Evolutionary conservation across 257 asterid genomes (phyloP), one percentile per base, ranked within the genome.

Genomic region (Nicotiana benthamiana): DNA sequence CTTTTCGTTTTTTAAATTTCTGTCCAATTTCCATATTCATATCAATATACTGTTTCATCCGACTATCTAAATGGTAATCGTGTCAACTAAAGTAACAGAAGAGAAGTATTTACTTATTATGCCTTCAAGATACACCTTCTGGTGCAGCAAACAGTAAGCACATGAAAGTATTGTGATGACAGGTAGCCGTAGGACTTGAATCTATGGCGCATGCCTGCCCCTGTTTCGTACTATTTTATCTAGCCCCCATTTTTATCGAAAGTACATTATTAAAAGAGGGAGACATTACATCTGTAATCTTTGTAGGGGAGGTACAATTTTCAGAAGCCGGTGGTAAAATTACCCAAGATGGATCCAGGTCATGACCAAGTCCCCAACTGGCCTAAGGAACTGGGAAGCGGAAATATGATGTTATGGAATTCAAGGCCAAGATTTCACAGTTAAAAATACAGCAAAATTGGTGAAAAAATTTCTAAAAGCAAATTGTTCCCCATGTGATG

Each of bases 71-170:
- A 43, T 70, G 77, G 59, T 13, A 68, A 40, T 32, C 22, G 40
- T 68, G 43, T 43, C 11, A 68, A 40, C 76, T 5, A 20, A 36
- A 68, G 24, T 20, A 68, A 20, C 30, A 68, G n/a, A 68, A 40
- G 3, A 22, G 56, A 68, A n/a, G 76, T 20, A 40, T n/a, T 40
- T 68, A 40, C 1, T 51, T 24, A 20, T 68, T 40, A 68, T 6
- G 3, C 54, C 30, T 68, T n/a, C 22, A 68, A 68, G 76, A 36
- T n/a, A 20, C 30, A 53, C 56, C 52, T 68, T 40, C 76, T 68
- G 27, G 56, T 68, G 76, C 16, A 68, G 76, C 43, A 18, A 68
- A 68, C 76, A n/a, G 76, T 36, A 68, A 68, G 75, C 54, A 68
- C 32, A 5, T 40, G 56, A 11, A 68, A 36, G 43, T 20, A 46